phyloP scores from a whole-genome alignment of 495 filamentous ascomycete genomes.

The Chaetomium cochliodes region DNA sequence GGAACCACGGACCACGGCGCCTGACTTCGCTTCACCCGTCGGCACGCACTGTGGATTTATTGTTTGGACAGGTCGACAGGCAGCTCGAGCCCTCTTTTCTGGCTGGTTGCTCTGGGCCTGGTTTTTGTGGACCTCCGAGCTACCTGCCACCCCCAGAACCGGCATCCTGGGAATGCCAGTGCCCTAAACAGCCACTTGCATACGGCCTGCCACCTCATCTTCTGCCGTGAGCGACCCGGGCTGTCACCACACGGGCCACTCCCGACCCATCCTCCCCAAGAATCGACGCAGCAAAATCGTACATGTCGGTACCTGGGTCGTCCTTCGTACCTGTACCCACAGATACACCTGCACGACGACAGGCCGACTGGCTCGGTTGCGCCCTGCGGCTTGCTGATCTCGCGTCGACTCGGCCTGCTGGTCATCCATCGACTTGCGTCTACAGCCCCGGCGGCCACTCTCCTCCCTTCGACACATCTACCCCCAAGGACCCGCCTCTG shows the following conservation, averaged over 20 bases:
- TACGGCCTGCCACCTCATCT: conserved; percentile 39
- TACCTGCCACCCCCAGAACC: conserved; percentile 14
- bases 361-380: conserved; percentile 26
- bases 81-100: too few relatives aligned
- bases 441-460: conserved; percentile 25
- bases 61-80: background rate
- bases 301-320: conserved; percentile 37
- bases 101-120: background rate
- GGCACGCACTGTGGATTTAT: background rate
- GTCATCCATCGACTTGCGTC: conserved; percentile 35
- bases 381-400: conserved; percentile 37
- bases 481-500: conserved; percentile 19
- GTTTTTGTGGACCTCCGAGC: conserved; percentile 19
- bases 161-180: conserved; percentile 26
- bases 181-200: conserved; percentile 39
- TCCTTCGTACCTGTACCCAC: conserved; percentile 38
- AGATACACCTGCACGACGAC: conserved; percentile 24
- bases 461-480: conserved; percentile 23
- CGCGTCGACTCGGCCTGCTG: conserved; percentile 26
- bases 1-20: background rate
- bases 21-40: background rate
- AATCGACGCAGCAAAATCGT: conserved; percentile 28
- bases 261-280: conserved; percentile 34
- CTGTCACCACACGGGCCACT: conserved; percentile 37
- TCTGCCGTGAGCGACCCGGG: conserved; percentile 36